Conservation (phyloP, 148 eudicot genomes). For the Cornus florida region DNA sequence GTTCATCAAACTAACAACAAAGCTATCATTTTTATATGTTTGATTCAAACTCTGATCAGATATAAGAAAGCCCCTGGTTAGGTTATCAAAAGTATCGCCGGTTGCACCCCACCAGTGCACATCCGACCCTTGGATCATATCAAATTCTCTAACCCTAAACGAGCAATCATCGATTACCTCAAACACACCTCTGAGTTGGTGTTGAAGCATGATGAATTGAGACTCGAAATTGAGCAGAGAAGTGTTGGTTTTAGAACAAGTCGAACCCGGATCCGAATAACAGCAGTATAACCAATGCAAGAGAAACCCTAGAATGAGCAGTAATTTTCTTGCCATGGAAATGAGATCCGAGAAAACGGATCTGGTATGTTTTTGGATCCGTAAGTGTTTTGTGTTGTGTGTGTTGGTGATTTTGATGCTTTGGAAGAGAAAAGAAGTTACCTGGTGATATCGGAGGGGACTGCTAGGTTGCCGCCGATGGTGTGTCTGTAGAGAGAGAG, state of each 20-base stretch:
- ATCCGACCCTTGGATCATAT: conserved; percentile 85
- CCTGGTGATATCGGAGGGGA: background rate
- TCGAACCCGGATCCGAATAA: conserved; percentile 27
- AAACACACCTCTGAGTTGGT: conserved; percentile 78
- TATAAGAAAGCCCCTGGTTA: conserved; percentile 70
- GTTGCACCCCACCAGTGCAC: conserved; percentile 88
- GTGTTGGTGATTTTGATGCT: background rate
- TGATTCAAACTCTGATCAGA: conserved; percentile 58
- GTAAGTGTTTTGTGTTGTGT: background rate
- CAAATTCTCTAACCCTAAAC: conserved; percentile 75
- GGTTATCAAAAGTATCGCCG: conserved; percentile 60
- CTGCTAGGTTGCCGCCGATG: background rate
- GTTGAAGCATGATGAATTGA: conserved; percentile 72
- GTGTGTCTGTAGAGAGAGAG: conserved; percentile 2
- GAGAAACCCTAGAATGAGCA: conserved; percentile 20
- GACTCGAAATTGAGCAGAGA: conserved; percentile 48
- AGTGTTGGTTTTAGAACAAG: conserved; percentile 46
- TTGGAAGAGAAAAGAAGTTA: background rate
- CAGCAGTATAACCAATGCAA: conserved; percentile 9
- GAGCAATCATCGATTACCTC: conserved; percentile 71
- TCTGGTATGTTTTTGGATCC: conserved; percentile 16
- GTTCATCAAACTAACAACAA: conserved; percentile 53
- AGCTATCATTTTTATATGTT: conserved; percentile 66
- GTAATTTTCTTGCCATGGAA: conserved; percentile 30
- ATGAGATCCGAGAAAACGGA: conserved; percentile 24